Evolutionary conservation across 225 moss, liverwort and hornwort genomes (phyloP).

Genomic region (Ulota crispa): DNA sequence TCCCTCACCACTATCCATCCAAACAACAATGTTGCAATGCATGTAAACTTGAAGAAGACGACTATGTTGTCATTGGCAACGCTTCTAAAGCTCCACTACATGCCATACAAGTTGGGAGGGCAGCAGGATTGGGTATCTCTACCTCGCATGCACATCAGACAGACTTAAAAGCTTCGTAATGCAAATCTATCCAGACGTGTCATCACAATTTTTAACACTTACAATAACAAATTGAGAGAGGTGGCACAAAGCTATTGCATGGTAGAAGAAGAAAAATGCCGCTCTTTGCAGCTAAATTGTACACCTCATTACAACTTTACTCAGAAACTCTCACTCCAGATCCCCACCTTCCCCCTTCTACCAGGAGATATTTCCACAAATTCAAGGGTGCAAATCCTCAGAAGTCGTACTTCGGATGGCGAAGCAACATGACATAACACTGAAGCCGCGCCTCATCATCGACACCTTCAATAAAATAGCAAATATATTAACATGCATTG

Average conservation of each 20-base stretch:
- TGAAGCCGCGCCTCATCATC: conserved; percentile 1
- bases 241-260: neutral
- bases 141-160: neutral
- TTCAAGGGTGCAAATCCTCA: neutral
- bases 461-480: neutral
- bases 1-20: no score
- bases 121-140: no score
- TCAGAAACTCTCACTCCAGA: neutral
- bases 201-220: neutral
- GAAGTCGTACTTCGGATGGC: neutral
- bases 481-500: neutral
- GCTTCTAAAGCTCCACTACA: no score
- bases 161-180: neutral
- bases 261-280: neutral
- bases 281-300: neutral
- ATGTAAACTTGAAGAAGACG: no score
- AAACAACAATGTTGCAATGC: no score
- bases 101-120: no score
- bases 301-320: neutral
- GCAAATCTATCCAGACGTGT: neutral
- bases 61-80: no score
- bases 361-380: neutral
- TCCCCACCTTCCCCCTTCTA: neutral
- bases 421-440: neutral
- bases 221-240: neutral